These are phyloP conservation scores for Coemansia sp. DNA, from an alignment of 192 early-diverging fungal species.

Conservation along the genomic window DNA sequence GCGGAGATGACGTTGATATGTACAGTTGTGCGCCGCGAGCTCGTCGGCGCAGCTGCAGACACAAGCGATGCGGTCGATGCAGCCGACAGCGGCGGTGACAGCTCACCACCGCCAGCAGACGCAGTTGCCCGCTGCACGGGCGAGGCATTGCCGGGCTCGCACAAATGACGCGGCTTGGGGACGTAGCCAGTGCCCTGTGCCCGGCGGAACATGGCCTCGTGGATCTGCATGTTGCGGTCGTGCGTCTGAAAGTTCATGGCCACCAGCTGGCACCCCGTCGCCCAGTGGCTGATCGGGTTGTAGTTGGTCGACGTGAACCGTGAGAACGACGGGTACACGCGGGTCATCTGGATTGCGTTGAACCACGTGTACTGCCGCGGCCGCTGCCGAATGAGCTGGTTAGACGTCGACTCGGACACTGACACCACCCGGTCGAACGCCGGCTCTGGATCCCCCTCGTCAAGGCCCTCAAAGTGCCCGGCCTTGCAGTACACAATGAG, in stretches of 20 bases:
- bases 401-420: conserved; percentile 62
- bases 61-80: conserved; percentile 1
- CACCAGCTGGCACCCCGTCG: conserved; percentile 74
- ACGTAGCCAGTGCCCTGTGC: conserved; percentile 76
- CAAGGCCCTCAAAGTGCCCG: conserved; percentile 54
- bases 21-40: conserved; percentile 24
- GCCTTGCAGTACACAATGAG: conserved; percentile 61
- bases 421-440: conserved; percentile 64
- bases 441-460: conserved; percentile 37
- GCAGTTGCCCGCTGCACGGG: neutral
- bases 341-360: conserved; percentile 57
- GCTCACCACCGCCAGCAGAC: too few relatives aligned
- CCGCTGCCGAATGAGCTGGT: conserved; percentile 50
- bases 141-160: conserved; percentile 1
- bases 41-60: neutral
- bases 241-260: conserved; percentile 85
- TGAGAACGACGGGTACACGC: conserved; percentile 75
- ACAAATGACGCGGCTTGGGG: conserved; percentile 58
- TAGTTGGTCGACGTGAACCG: conserved; percentile 80
- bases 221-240: conserved; percentile 76
- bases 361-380: conserved; percentile 52
- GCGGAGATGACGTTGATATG: conserved; percentile 39
- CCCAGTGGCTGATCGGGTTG: conserved; percentile 80
- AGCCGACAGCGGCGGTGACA: neutral
- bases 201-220: conserved; percentile 73